Evolutionary conservation across 208 protist species (phyloP).

Genomic region (Leishmania mexicana): DNA sequence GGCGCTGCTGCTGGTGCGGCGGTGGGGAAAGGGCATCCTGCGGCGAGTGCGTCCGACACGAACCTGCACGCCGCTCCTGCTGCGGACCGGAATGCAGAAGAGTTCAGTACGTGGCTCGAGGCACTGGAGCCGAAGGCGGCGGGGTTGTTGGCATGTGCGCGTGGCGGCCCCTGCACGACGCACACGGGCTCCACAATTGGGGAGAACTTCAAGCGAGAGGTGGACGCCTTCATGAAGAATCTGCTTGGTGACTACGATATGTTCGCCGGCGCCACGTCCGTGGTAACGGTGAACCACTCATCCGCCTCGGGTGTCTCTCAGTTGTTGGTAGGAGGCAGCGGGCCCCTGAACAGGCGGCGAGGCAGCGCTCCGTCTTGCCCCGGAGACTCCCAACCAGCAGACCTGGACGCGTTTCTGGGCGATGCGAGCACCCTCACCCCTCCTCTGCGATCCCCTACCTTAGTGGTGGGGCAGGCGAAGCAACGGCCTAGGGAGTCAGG

Average conservation of each 20-base stretch:
- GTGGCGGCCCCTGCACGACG: background rate
- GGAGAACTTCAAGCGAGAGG: slow-evolving; percentile 42
- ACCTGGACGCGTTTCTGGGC: slow-evolving; percentile 19
- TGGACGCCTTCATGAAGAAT: slow-evolving; percentile 43
- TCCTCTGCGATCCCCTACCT: background rate
- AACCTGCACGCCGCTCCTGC: background rate
- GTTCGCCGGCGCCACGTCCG: background rate
- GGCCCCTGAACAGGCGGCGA: background rate
- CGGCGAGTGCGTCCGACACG: background rate
- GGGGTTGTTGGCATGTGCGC: background rate
- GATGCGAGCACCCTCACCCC: slow-evolving; percentile 10
- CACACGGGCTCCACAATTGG: slow-evolving; percentile 4
- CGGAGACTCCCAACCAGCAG: slow-evolving; percentile 8
- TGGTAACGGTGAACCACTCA: background rate
- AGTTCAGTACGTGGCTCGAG: slow-evolving; percentile 33
- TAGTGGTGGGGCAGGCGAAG: background rate
- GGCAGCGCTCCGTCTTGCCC: background rate
- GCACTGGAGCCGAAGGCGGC: slow-evolving; percentile 14
- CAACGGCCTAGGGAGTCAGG: background rate
- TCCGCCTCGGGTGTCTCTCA: background rate
- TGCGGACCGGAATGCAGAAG: slow-evolving; percentile 23
- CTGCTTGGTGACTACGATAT: slow-evolving; percentile 29
- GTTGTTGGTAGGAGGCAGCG: background rate
- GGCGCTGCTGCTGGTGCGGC: background rate
- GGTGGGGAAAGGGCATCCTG: background rate